These are phyloP conservation scores for Colletotrichum melonis DNA, from an alignment of 2,329 filamentous ascomycete species.

Conservation along the genomic window DNA sequence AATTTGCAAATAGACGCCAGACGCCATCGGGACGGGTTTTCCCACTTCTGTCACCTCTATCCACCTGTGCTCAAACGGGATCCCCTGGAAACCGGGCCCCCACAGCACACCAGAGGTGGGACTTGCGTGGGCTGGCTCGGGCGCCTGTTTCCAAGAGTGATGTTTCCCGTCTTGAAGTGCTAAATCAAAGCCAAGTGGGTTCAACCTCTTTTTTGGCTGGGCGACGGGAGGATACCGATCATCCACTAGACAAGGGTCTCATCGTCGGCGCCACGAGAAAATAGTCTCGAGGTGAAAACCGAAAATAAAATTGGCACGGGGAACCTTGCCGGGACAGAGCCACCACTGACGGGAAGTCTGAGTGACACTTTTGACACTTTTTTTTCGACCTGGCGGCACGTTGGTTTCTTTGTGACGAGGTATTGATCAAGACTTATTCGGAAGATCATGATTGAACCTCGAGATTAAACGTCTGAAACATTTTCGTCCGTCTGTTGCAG, in stretches of 20 bases:
- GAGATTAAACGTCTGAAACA: background rate
- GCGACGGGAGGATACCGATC: constrained; percentile 33
- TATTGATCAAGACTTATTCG: no score
- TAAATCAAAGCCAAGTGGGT: no score
- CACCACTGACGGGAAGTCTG: no score
- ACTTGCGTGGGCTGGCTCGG: constrained; percentile 1
- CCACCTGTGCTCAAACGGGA: constrained; percentile 9
- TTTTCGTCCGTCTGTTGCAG: background rate
- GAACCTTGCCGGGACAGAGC: background rate
- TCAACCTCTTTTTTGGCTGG: constrained; percentile 24
- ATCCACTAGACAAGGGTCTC: constrained; percentile 25
- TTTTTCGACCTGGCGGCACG: background rate
- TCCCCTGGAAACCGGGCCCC: constrained; percentile 14
- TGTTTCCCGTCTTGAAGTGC: background rate
- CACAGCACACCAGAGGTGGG: constrained; percentile 14
- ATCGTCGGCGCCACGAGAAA: background rate
- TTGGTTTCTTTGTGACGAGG: no score
- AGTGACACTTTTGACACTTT: background rate
- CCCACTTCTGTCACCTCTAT: background rate
- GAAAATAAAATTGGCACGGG: constrained; percentile 3
- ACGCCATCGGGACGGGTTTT: constrained; percentile 5
- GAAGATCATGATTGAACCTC: background rate
- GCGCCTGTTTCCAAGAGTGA: background rate
- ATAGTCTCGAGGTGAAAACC: background rate
- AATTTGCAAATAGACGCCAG: background rate